These are phyloP conservation scores for Trapa incisa DNA, from an alignment of 345 rosid genomes.

Conservation along the genomic window DNA sequence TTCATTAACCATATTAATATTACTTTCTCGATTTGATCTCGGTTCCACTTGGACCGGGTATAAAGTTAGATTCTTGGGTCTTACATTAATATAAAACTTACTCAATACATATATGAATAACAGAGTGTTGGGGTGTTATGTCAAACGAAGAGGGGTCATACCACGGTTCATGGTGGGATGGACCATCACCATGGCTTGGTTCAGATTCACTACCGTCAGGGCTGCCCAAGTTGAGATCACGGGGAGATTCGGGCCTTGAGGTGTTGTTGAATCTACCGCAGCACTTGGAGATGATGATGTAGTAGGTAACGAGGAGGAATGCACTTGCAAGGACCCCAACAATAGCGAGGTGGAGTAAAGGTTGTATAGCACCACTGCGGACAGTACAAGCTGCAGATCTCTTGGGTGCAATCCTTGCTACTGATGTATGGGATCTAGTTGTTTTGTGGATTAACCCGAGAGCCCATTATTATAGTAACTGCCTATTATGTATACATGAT, in stretches of 20 bases:
- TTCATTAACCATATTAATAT: too few relatives aligned
- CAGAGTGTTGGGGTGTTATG: too few relatives aligned
- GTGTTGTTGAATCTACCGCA: slow-evolving; percentile 17
- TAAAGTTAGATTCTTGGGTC: too few relatives aligned
- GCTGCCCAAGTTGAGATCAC: slow-evolving; percentile 11
- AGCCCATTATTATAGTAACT: slow-evolving; percentile 7
- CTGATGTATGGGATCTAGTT: slow-evolving; percentile 32
- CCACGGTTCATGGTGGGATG: slow-evolving; percentile 46
- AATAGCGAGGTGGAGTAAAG: slow-evolving; percentile 33
- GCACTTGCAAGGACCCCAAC: slow-evolving; percentile 66
- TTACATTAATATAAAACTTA: too few relatives aligned
- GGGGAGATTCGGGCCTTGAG: slow-evolving; percentile 15
- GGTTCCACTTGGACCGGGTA: too few relatives aligned
- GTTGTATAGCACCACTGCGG: slow-evolving; percentile 78
- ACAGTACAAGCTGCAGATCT: slow-evolving; percentile 56
- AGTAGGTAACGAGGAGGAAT: slow-evolving; percentile 71
- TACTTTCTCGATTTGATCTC: too few relatives aligned
- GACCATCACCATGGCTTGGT: slow-evolving; percentile 15
- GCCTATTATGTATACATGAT: too few relatives aligned
- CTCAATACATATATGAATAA: too few relatives aligned
- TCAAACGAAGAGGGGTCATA: slow-evolving; percentile 2
- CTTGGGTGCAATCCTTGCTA: slow-evolving; percentile 60
- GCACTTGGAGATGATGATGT: slow-evolving; percentile 58
- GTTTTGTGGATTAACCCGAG: slow-evolving; percentile 23
- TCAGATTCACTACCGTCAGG: slow-evolving; percentile 15